Evolutionary conservation across 208 protist species (phyloP).

Genomic region (Acanthamoeba lenticulata): DNA sequence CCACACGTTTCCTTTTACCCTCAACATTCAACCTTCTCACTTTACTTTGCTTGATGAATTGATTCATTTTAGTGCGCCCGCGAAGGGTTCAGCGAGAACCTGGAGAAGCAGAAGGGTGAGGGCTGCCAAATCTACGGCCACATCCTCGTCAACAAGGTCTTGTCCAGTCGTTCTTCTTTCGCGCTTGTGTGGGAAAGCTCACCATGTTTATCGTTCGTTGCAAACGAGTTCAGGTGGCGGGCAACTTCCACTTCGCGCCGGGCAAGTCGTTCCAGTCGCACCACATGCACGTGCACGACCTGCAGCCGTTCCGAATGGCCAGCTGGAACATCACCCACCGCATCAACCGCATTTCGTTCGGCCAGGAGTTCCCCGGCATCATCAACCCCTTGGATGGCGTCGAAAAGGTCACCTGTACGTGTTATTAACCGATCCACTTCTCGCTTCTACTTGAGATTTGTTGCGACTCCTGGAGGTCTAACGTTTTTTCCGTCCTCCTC

Average conservation of each 20-base stretch:
- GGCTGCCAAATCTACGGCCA: constrained; percentile 85
- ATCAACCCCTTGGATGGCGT: constrained; percentile 86
- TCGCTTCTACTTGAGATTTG: constrained; percentile 21
- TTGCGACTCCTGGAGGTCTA: no score
- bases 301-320: constrained; percentile 74
- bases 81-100: constrained; percentile 74
- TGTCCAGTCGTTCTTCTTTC: not conserved
- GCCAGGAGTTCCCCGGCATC: constrained; percentile 85
- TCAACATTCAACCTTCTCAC: not conserved
- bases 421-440: not conserved
- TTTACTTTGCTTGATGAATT: not conserved
- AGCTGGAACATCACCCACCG: constrained; percentile 85
- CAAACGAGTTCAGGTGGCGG: constrained; percentile 73
- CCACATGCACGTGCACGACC: constrained; percentile 86
- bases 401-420: constrained; percentile 49
- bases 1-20: not conserved
- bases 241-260: constrained; percentile 89
- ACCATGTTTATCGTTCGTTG: not conserved
- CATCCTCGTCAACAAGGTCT: constrained; percentile 84
- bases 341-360: constrained; percentile 86
- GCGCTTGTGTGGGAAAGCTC: not conserved
- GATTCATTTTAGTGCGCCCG: not conserved
- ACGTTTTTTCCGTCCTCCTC: no score
- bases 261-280: constrained; percentile 82
- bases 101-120: constrained; percentile 79